Conservation (phyloP, 2,329 filamentous ascomycete genomes). For the Pseudogymnoascus sp. region DNA sequence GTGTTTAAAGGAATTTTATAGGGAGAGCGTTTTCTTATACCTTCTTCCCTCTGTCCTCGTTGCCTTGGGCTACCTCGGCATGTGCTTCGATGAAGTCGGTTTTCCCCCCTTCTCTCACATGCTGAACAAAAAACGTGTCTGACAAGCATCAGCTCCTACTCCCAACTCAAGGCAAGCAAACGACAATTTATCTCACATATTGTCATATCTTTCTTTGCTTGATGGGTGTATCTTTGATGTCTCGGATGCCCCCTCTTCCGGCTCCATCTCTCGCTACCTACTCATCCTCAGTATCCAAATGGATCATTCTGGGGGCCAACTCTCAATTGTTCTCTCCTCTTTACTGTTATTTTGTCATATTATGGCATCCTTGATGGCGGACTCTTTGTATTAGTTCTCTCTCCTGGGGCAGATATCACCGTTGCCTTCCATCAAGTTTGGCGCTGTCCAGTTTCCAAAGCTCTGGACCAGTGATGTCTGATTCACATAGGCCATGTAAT, state of each 20-base stretch:
- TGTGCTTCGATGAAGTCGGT: background rate
- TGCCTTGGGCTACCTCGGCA: background rate
- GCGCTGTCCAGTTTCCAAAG: background rate
- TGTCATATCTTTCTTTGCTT: background rate
- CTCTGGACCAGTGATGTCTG: background rate
- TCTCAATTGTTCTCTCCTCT: background rate
- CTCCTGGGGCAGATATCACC: background rate
- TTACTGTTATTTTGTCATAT: background rate
- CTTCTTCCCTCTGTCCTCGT: background rate
- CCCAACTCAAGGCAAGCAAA: background rate
- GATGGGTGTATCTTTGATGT: background rate
- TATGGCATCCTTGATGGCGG: background rate
- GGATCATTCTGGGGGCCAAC: background rate
- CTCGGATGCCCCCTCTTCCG: background rate
- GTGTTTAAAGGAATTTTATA: background rate
- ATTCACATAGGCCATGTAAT: background rate
- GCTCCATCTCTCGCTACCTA: background rate
- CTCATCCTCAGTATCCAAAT: background rate
- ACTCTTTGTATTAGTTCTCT: background rate
- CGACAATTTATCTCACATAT: background rate
- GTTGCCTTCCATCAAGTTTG: background rate
- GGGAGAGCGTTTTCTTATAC: background rate
- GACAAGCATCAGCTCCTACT: background rate
- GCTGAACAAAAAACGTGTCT: background rate
- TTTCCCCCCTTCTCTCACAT: constrained; percentile 1